These are phyloP conservation scores for Articulospora tetracladia DNA, from an alignment of 495 filamentous ascomycete genomes.

Conservation along the genomic window DNA sequence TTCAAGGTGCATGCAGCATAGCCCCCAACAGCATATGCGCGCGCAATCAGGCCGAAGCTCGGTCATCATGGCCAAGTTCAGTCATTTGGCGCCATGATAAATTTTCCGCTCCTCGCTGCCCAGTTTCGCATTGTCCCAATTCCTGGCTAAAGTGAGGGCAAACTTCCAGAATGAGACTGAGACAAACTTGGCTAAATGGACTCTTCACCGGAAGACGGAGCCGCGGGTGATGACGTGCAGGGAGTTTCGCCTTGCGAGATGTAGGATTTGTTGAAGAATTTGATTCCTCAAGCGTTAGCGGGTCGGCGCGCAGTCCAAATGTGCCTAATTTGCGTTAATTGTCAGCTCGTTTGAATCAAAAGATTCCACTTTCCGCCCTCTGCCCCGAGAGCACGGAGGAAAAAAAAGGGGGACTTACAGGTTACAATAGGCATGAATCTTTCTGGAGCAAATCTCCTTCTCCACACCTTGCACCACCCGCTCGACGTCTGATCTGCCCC, in stretches of 20 bases:
- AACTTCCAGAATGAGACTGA: background rate
- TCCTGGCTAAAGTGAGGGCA: background rate
- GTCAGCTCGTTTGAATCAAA: background rate
- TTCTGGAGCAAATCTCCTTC: constrained; percentile 64
- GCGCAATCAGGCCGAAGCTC: background rate
- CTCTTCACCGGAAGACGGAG: background rate
- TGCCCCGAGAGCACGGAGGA: background rate
- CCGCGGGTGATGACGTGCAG: constrained; percentile 1
- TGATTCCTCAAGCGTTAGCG: constrained; percentile 5
- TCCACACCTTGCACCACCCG: constrained; percentile 59
- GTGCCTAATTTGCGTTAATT: constrained; percentile 18
- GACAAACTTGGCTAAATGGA: background rate
- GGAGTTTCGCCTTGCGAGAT: background rate
- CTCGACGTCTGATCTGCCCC: constrained; percentile 61
- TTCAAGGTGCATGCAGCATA: constrained; percentile 7
- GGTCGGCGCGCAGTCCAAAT: constrained; percentile 26
- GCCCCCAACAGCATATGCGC: background rate
- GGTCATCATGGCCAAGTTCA: background rate
- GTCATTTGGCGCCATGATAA: background rate
- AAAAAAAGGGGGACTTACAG: constrained; percentile 49
- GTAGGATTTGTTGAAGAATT: background rate
- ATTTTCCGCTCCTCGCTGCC: background rate
- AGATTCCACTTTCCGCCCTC: too few relatives aligned
- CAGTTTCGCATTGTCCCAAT: background rate
- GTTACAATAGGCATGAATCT: constrained; percentile 69